Conservation (phyloP, 108 stramenopile genomes). For the Fragilaria radians region DNA sequence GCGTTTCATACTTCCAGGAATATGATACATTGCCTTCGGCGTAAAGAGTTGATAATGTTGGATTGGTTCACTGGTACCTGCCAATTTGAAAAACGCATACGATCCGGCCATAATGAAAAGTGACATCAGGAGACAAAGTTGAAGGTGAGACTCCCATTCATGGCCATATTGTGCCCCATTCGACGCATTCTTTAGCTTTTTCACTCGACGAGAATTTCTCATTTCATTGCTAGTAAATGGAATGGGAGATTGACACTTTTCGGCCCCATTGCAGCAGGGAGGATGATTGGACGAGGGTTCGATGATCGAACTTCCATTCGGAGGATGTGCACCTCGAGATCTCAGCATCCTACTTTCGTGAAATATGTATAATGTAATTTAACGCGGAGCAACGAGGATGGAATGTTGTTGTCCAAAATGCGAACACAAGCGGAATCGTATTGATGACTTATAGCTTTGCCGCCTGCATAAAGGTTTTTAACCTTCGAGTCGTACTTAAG, state of each 20-base stretch:
- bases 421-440: too few species aligned
- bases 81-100: neutral
- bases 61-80: neutral
- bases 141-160: neutral
- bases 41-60: neutral
- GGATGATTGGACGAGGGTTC: too few species aligned
- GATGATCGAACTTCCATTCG: too few species aligned
- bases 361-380: too few species aligned
- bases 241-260: neutral
- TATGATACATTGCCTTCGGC: conserved; percentile 11
- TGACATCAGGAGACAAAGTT: neutral
- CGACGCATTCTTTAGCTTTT: neutral
- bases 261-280: neutral
- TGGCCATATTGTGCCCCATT: neutral
- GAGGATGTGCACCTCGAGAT: too few species aligned
- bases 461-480: too few species aligned
- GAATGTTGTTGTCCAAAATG: too few species aligned
- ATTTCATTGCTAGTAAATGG: neutral
- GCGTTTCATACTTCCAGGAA: conserved; percentile 31
- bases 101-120: neutral
- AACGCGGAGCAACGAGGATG: too few species aligned
- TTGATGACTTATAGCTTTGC: too few species aligned
- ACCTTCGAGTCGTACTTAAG: too few species aligned
- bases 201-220: neutral
- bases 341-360: too few species aligned